Conservation (phyloP, 148 eudicot genomes). For the Vaccinium corymbosum region DNA sequence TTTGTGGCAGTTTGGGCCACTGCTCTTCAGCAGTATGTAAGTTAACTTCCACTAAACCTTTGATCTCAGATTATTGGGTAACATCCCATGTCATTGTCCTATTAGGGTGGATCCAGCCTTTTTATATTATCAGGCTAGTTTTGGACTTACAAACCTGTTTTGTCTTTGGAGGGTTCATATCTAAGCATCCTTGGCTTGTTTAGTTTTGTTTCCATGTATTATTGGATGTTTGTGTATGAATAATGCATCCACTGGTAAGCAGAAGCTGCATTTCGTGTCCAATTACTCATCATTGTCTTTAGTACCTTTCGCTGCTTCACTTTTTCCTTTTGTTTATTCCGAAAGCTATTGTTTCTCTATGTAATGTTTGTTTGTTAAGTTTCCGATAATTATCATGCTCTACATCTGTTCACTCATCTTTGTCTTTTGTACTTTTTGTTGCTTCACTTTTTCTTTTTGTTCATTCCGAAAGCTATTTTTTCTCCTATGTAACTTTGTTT, state of each 20-base stretch:
- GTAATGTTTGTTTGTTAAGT: neutral
- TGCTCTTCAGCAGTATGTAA: constrained; percentile 86
- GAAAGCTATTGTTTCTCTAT: neutral
- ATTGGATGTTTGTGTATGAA: neutral
- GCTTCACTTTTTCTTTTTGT: too few species aligned
- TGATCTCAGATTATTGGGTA: neutral
- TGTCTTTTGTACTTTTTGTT: too few species aligned
- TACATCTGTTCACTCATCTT: neutral
- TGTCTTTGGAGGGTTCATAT: neutral
- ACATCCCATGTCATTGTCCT: neutral
- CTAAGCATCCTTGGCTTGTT: neutral
- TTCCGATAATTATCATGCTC: neutral
- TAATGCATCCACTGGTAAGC: neutral
- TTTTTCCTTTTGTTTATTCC: neutral
- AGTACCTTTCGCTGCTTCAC: neutral
- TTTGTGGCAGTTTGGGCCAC: constrained; percentile 89
- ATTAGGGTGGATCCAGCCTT: neutral
- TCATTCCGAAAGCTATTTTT: neutral
- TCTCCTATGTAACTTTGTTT: neutral
- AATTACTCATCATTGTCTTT: neutral
- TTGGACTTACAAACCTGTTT: constrained; percentile 6
- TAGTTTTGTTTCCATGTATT: neutral
- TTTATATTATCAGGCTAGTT: neutral
- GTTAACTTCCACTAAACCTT: constrained; percentile 25
- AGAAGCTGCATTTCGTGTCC: neutral